phyloP scores from a whole-genome alignment of 257 asterid species.

The Lithospermum erythrorhizon region DNA sequence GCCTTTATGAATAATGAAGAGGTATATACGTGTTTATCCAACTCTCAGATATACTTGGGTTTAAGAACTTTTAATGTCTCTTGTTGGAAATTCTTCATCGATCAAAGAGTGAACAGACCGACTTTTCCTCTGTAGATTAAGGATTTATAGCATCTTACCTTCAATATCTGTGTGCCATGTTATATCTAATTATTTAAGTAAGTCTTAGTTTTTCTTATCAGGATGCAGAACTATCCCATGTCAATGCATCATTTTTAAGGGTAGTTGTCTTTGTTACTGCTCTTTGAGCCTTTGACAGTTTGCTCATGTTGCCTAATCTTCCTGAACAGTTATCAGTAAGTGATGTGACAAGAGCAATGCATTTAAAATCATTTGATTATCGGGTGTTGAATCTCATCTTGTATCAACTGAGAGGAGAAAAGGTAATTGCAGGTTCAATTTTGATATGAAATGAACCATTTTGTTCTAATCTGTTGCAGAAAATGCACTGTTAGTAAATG shows the following conservation, averaged over 20 bases:
- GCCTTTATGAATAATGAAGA: conserved; percentile 39
- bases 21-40: conserved; percentile 21
- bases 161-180: neutral
- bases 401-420: conserved; percentile 60
- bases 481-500: neutral
- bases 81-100: neutral
- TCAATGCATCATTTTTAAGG: too few species aligned
- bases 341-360: conserved; percentile 69
- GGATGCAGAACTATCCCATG: too few species aligned
- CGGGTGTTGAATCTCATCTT: conserved; percentile 79
- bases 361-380: conserved; percentile 84
- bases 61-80: neutral
- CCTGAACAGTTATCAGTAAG: conserved; percentile 47
- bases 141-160: too few species aligned
- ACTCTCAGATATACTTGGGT: neutral
- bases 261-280: too few species aligned
- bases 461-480: neutral
- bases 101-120: too few species aligned
- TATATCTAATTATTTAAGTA: too few species aligned
- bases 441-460: neutral
- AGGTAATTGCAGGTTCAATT: conserved; percentile 29
- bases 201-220: neutral
- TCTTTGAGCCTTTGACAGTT: too few species aligned
- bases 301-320: neutral
- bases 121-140: too few species aligned